Evolutionary conservation across 2,329 filamentous ascomycete species (phyloP), one percentile per base, ranked within the genome.

Genomic region (Colletotrichum australisinense): DNA sequence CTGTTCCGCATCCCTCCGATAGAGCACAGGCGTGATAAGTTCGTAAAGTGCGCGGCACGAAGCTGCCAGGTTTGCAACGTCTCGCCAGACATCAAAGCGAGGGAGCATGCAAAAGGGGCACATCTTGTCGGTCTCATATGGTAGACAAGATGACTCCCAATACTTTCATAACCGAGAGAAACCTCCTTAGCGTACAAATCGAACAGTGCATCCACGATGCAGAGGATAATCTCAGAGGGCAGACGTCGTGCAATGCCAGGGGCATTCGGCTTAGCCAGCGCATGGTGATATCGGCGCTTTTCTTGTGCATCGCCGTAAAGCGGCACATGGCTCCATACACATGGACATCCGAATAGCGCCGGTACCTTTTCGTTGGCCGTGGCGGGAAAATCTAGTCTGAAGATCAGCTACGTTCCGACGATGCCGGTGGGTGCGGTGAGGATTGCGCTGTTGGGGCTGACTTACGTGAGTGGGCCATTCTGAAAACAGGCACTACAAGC

Each of bases 41-140:
- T 56, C 59, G n/a, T 66, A 66, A 12, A 73, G 56, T 19, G 60
- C 62, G 16, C 71, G 67, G 55, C 71, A 66, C 6, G 71, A 66
- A 9, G 71, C 60, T 26, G 71, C 71, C 19, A 73, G 46, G 35
- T 73, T 73, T 30, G 67, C 71, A 19, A 73, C 67, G 46, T 73
- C 71, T 3, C 71, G 46, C 71, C 71, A 73, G 16, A 71, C 71
- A 7, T 70, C 71, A 60, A 73, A 73, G 19, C 71, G 71, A n/a
- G 70, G 71, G 32, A 65, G 71, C 71, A 73, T 73, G 67, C 71
- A 73, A 24, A 73, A 73, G 9, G 71, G 71, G 22, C 71, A 73
- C 55, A 70, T 56, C 26, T 35, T 70, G 4, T 70, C 71, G 5
- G 46, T 52, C 55, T 73, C 71, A 35, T 73, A 71, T 4, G 71